These are phyloP conservation scores for Stramenopiles sp. DNA, from an alignment of 352 stramenopile species.

Conservation along the genomic window DNA sequence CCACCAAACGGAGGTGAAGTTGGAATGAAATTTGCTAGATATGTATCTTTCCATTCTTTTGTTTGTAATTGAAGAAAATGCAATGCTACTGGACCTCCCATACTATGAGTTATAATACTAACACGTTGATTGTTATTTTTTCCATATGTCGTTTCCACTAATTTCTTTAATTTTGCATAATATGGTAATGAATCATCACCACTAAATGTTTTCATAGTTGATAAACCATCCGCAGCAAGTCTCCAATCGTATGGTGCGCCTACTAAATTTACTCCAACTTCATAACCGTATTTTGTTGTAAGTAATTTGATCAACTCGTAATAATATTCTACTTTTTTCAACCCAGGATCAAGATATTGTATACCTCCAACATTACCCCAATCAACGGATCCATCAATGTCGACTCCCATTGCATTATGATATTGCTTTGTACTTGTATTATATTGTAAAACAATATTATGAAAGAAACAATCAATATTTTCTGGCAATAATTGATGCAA, in stretches of 20 bases:
- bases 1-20: background rate
- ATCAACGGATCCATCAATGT: background rate
- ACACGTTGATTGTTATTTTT: background rate
- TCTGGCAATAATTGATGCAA: background rate
- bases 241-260: background rate
- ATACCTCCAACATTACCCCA: background rate
- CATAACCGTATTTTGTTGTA: background rate
- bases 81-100: background rate
- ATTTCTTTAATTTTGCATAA: background rate
- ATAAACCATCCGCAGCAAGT: background rate
- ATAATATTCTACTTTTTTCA: background rate
- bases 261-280: background rate
- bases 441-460: background rate
- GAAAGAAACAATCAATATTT: background rate
- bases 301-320: background rate
- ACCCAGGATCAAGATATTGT: background rate
- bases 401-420: background rate
- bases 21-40: background rate
- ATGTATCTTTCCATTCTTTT: background rate
- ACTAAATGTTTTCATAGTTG: background rate
- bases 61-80: background rate
- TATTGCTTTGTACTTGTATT: background rate
- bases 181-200: background rate
- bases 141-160: background rate
- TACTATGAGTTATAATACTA: background rate